Evolutionary conservation across 495 filamentous ascomycete species (phyloP).

Genomic region (Xylaria scruposa): DNA sequence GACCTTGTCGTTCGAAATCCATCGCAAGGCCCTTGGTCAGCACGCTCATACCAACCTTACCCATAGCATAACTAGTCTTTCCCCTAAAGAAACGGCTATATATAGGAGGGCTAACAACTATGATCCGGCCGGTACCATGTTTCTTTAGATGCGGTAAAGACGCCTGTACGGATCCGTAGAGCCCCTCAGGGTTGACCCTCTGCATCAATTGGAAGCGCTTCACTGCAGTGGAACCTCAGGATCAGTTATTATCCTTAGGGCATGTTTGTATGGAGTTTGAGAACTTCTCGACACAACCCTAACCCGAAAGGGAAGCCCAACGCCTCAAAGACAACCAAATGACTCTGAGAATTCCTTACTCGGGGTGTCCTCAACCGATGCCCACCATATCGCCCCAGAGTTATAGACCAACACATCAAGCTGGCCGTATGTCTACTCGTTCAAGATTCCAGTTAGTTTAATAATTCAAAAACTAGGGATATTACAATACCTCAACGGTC

Average conservation of each 20-base stretch:
- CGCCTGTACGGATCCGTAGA: slow-evolving; percentile 72
- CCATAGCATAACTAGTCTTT: slow-evolving; percentile 88
- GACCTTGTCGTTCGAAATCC: slow-evolving; percentile 75
- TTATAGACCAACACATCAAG: slow-evolving; percentile 84
- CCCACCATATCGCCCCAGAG: slow-evolving; percentile 88
- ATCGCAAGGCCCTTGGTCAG: slow-evolving; percentile 81
- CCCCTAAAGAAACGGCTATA: slow-evolving; percentile 85
- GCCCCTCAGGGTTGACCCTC: slow-evolving; percentile 76
- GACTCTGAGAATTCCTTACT: slow-evolving; percentile 15
- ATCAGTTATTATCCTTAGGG: neutral
- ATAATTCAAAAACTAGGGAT: neutral
- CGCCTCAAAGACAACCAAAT: neutral
- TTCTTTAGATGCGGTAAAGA: slow-evolving; percentile 62
- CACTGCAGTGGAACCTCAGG: slow-evolving; percentile 30
- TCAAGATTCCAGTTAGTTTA: neutral
- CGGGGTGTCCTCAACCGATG: slow-evolving; percentile 74
- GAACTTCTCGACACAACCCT: neutral
- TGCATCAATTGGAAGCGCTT: slow-evolving; percentile 87
- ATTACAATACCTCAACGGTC: slow-evolving; percentile 59
- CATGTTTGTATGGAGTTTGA: neutral
- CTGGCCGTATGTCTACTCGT: slow-evolving; percentile 57
- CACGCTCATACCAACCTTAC: slow-evolving; percentile 85
- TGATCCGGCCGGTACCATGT: slow-evolving; percentile 66
- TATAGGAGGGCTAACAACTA: slow-evolving; percentile 86
- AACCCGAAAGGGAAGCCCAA: neutral